phyloP scores from a whole-genome alignment of 805 yeast species.

The Candida manassasensis region DNA sequence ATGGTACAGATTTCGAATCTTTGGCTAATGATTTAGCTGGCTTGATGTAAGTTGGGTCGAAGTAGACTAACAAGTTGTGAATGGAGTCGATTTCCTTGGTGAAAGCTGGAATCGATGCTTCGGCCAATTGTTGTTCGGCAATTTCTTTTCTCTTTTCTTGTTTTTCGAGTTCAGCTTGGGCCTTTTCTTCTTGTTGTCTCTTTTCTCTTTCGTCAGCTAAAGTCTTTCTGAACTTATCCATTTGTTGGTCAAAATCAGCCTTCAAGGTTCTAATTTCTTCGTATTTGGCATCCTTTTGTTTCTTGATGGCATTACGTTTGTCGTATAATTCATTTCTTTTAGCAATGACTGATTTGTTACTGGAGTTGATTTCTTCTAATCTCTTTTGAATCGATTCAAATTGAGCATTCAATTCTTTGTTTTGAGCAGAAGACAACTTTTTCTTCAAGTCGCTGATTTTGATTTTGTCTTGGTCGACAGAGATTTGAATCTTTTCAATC shows the following conservation, averaged over 20 bases:
- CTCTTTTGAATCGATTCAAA: constrained; percentile 66
- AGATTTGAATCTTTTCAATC: constrained; percentile 69
- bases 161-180: constrained; percentile 45
- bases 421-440: constrained; percentile 53
- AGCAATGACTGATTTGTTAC: constrained; percentile 57
- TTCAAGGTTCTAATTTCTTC: constrained; percentile 63
- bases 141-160: constrained; percentile 47
- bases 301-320: constrained; percentile 62
- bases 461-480: constrained; percentile 72
- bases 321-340: constrained; percentile 61
- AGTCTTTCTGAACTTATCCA: constrained; percentile 62
- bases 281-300: constrained; percentile 65
- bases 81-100: constrained; percentile 71
- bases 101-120: constrained; percentile 81
- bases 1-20: constrained; percentile 14
- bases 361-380: constrained; percentile 59
- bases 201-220: constrained; percentile 65
- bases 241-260: constrained; percentile 71
- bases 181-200: constrained; percentile 66
- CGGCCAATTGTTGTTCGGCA: constrained; percentile 66
- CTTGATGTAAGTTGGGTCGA: constrained; percentile 75
- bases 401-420: constrained; percentile 59
- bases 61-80: constrained; percentile 63
- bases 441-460: constrained; percentile 74
- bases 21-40: constrained; percentile 22